phyloP scores from a whole-genome alignment of 106 monocot genomes.

The Dendrobium officinale region DNA sequence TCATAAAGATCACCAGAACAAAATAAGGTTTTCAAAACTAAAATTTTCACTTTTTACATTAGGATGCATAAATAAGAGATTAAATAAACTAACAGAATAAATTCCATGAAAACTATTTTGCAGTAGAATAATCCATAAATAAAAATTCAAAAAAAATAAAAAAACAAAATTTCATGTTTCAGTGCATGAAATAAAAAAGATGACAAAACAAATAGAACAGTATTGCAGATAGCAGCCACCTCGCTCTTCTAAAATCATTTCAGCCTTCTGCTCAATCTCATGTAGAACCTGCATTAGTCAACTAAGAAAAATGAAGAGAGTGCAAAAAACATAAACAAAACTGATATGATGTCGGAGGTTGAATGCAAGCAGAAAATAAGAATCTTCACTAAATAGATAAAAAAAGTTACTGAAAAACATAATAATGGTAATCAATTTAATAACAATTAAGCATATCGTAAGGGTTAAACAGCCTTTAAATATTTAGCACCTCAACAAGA shows the following conservation, averaged over 20 bases:
- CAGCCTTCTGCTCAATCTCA: conserved; percentile 91
- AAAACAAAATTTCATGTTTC: background rate
- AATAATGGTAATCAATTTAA: background rate
- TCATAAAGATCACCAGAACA: background rate
- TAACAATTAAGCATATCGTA: background rate
- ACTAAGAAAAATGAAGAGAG: background rate
- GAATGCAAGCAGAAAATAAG: background rate
- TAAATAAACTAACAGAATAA: background rate
- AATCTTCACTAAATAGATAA: background rate
- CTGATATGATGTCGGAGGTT: background rate
- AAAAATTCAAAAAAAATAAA: background rate
- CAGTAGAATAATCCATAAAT: background rate
- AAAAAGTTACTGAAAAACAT: background rate
- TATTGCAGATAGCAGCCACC: conserved; percentile 26
- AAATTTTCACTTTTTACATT: background rate
- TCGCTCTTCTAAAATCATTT: conserved; percentile 80
- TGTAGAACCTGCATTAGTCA: conserved; percentile 52
- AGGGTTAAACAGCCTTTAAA: background rate
- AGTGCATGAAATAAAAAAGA: background rate
- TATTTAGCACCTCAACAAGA: background rate
- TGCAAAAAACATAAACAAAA: background rate
- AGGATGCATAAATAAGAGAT: background rate
- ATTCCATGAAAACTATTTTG: background rate
- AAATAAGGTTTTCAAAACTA: background rate
- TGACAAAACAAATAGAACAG: background rate